Evolutionary conservation across 495 filamentous ascomycete genomes (phyloP).

Genomic region (Neurospora hispaniola): DNA sequence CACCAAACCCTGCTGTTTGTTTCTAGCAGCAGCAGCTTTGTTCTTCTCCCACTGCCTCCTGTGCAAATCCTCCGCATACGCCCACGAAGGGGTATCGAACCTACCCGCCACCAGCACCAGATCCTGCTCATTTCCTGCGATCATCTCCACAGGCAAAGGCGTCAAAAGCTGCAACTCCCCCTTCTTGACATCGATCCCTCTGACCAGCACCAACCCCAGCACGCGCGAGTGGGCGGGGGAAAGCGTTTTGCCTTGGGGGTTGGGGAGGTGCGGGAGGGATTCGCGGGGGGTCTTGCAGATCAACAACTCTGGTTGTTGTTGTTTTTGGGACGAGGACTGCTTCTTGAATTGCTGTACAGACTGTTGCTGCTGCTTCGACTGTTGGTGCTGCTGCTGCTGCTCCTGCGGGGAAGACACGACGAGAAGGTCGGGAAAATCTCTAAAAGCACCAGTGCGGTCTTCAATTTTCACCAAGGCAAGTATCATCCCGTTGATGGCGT

Average conservation of each 20-base stretch:
- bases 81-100: conserved; percentile 49
- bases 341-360: not conserved
- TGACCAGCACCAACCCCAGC: conserved; percentile 42
- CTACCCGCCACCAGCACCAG: conserved; percentile 47
- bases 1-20: not conserved
- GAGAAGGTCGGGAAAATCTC: conserved; percentile 4
- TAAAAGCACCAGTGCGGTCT: conserved; percentile 19
- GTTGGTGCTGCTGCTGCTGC: not conserved
- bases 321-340: not conserved
- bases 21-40: not conserved
- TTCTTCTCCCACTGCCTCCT: conserved; percentile 1
- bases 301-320: not conserved
- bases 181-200: conserved; percentile 39
- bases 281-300: conserved; percentile 13
- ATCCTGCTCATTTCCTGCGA: conserved; percentile 7
- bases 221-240: conserved; percentile 34
- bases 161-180: conserved; percentile 42
- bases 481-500: conserved; percentile 36
- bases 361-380: not conserved
- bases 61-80: conserved; percentile 43
- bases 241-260: conserved; percentile 28
- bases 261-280: conserved; percentile 33
- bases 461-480: conserved; percentile 31
- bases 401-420: not conserved
- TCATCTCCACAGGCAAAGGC: conserved; percentile 23